Evolutionary conservation across 1,284 basidiomycete species (phyloP), one percentile per base, ranked within the genome.

Genomic region (Omphalotus olearius): DNA sequence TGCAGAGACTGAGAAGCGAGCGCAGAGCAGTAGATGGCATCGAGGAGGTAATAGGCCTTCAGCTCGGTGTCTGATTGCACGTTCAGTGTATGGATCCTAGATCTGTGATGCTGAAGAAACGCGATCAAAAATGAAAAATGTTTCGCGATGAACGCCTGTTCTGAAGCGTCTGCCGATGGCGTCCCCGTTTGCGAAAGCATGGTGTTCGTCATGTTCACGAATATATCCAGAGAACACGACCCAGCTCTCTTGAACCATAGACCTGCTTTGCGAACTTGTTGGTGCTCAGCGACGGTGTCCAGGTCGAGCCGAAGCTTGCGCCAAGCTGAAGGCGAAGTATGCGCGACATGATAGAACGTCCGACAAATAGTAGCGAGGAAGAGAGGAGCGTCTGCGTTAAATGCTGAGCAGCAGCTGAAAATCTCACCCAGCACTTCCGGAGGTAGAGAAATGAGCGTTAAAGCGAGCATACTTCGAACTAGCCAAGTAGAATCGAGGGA

Each of bases 311-410:
- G 52, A 3, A 56, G 49, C 23, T 49, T 53, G n/a, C 39, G 45
- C 53, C 52, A 54, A 13, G 50, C 53, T 37, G 43, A 30, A 14
- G 50, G 53, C 6, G 50, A 47, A 26, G 40, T 38, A 25, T 50
- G 45, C 25, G 37, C 53, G 14, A 47, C 44, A n/a, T 23, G 11
- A 13, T 50, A 45, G 30, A 53, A 52, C 5, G 7, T 35, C 41
- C 46, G 44, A 45, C 39, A 43, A 26, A 57, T 53, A 25, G 43
- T 38, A 9, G 46, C 37, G 10, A 56, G 45, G 35, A 54, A 45
- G 7, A 58, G 30, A 28, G 57, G 52, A 14, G 57, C 55, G 23
- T 57, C 56, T 23, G 56, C 50, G 35, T 50, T 49, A 23, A 46
- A 57, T 14, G 43, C 13, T 14, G 56, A 41, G 37, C 50, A 55